phyloP scores from a whole-genome alignment of 2,329 filamentous ascomycete species.

The Alternaria tenuissima region DNA sequence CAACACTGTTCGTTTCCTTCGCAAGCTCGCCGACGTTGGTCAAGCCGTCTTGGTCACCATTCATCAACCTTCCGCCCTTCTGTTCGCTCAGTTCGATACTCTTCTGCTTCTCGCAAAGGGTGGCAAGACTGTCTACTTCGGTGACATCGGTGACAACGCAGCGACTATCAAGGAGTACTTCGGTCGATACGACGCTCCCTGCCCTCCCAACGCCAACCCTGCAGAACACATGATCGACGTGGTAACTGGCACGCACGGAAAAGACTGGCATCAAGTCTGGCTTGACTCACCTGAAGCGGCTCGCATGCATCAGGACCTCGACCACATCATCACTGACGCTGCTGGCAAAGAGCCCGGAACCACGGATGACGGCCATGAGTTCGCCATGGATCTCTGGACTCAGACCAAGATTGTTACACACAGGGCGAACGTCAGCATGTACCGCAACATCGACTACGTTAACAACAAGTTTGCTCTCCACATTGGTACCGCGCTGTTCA shows the following conservation, averaged over 20 bases:
- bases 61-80: constrained; percentile 80
- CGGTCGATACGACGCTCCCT: constrained; percentile 61
- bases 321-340: constrained; percentile 49
- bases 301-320: constrained; percentile 48
- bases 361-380: constrained; percentile 51
- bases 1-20: constrained; percentile 76
- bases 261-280: constrained; percentile 53
- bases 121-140: constrained; percentile 83
- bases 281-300: constrained; percentile 44
- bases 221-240: constrained; percentile 84
- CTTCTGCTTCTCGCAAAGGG: constrained; percentile 77
- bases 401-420: constrained; percentile 36
- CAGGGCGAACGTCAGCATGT: constrained; percentile 34
- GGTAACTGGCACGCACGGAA: constrained; percentile 56
- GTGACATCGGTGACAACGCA: constrained; percentile 77
- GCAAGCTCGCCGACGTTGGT: constrained; percentile 75
- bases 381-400: constrained; percentile 33
- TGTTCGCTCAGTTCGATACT: constrained; percentile 85
- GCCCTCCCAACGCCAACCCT: constrained; percentile 58
- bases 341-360: constrained; percentile 49
- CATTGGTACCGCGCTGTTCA: constrained; percentile 34
- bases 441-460: constrained; percentile 37
- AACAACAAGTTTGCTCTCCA: constrained; percentile 40
- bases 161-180: constrained; percentile 66
- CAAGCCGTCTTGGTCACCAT: constrained; percentile 88